phyloP scores from a whole-genome alignment of 2,329 filamentous ascomycete species.

The Escovopsis sp. region DNA sequence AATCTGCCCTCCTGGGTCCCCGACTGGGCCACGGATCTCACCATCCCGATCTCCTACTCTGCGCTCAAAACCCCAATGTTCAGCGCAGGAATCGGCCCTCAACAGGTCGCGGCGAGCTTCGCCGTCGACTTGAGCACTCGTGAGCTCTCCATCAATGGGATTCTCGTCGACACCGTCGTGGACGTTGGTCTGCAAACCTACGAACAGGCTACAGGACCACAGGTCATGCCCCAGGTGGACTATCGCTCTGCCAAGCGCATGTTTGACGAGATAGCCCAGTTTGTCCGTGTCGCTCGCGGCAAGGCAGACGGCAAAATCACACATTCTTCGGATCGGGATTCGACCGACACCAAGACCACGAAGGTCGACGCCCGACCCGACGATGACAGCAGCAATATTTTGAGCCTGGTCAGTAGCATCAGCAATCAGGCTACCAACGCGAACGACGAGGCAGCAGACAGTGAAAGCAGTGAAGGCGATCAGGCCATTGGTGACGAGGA shows the following conservation, averaged over 20 bases:
- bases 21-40: slow-evolving; percentile 18
- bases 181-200: slow-evolving; percentile 9
- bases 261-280: slow-evolving; percentile 13
- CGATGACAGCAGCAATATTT: no score
- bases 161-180: slow-evolving; percentile 10
- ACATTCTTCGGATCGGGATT: no score
- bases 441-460: no score
- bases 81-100: slow-evolving; percentile 10
- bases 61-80: slow-evolving; percentile 9
- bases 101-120: background rate
- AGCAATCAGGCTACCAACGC: no score
- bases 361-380: no score
- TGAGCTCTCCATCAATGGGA: slow-evolving; percentile 8
- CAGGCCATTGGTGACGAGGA: no score
- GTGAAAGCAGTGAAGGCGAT: no score
- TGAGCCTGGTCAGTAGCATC: no score
- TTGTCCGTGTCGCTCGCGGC: slow-evolving; percentile 5
- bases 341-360: no score
- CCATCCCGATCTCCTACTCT: slow-evolving; percentile 12
- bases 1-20: slow-evolving; percentile 19
- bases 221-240: slow-evolving; percentile 7
- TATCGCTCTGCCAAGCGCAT: slow-evolving; percentile 10
- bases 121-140: slow-evolving; percentile 3
- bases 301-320: background rate
- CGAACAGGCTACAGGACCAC: background rate